Evolutionary conservation across 2,329 filamentous ascomycete genomes (phyloP).

Genomic region (Chalaropsis ovoidea): DNA sequence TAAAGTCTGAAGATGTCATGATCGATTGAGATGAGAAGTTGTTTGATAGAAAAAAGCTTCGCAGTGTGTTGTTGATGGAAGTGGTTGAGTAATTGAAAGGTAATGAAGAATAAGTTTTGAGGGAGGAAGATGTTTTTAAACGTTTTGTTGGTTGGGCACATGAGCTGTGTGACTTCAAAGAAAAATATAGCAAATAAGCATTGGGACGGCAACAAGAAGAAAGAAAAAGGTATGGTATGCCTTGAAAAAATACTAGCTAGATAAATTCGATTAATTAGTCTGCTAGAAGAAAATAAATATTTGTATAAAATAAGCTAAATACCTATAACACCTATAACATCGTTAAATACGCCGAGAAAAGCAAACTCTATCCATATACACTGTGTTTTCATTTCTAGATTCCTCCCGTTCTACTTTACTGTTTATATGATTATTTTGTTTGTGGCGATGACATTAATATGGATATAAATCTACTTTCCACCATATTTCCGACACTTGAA

Average conservation of each 20-base stretch:
- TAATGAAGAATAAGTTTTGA: background rate
- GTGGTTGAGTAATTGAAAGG: background rate
- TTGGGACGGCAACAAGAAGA: background rate
- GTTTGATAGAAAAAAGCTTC: background rate
- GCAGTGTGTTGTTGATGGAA: background rate
- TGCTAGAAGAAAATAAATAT: background rate
- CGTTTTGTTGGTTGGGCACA: background rate
- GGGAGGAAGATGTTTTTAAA: background rate
- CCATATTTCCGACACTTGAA: conserved; percentile 15
- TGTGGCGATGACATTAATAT: background rate
- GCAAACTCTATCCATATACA: no score
- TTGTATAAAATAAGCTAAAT: no score
- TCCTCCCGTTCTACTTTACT: no score
- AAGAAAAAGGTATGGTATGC: no score
- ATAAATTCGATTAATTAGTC: background rate
- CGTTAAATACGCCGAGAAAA: no score
- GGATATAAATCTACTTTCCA: background rate
- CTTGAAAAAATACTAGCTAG: background rate
- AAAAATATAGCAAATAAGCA: background rate
- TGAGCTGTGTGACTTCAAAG: background rate
- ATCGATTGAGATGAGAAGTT: background rate
- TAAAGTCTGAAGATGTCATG: background rate
- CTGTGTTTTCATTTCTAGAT: no score
- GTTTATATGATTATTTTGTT: background rate
- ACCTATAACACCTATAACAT: no score